phyloP scores from a whole-genome alignment of 305 asterid genomes.

The Coffea humblotiana region DNA sequence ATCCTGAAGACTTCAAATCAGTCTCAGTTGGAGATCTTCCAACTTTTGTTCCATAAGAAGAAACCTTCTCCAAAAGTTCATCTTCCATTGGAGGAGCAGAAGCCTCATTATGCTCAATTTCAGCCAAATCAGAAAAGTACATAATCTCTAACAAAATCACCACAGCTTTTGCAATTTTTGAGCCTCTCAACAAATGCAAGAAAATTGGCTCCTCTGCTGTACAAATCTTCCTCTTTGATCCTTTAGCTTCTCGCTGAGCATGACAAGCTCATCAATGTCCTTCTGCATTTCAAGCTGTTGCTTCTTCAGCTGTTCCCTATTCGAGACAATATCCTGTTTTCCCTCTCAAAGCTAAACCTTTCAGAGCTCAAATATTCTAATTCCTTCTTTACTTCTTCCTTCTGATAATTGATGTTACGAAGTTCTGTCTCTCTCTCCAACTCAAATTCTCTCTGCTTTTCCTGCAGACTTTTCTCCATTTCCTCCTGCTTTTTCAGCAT shows the following conservation, averaged over 20 bases:
- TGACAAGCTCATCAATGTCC: conserved; percentile 72
- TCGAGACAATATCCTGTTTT: conserved; percentile 44
- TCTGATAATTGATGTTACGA: conserved; percentile 38
- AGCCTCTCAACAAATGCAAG: conserved; percentile 54
- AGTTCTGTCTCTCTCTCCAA: conserved; percentile 55
- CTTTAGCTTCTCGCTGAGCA: conserved; percentile 63
- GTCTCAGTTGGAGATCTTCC: conserved; percentile 13
- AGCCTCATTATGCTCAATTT: conserved; percentile 39
- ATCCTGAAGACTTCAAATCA: conserved; percentile 11
- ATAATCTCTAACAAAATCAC: conserved; percentile 48
- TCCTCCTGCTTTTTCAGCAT: conserved; percentile 62
- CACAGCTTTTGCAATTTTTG: conserved; percentile 65
- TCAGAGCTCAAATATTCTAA: conserved; percentile 47
- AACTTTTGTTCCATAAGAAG: conserved; percentile 11
- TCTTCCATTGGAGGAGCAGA: conserved; percentile 51
- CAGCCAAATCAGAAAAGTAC: conserved; percentile 45
- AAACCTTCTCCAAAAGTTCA: conserved; percentile 47
- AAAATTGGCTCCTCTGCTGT: conserved; percentile 54
- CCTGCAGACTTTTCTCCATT: conserved; percentile 48
- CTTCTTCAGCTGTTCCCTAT: conserved; percentile 60
- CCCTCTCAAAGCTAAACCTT: conserved; percentile 56
- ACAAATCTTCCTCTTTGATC: conserved; percentile 56
- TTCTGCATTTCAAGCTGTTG: conserved; percentile 74
- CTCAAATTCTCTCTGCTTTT: conserved; percentile 52
- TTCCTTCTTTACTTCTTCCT: conserved; percentile 48